Evolutionary conservation across 768 basidiomycete genomes (phyloP).

Genomic region (Leccinum disarticulatum): DNA sequence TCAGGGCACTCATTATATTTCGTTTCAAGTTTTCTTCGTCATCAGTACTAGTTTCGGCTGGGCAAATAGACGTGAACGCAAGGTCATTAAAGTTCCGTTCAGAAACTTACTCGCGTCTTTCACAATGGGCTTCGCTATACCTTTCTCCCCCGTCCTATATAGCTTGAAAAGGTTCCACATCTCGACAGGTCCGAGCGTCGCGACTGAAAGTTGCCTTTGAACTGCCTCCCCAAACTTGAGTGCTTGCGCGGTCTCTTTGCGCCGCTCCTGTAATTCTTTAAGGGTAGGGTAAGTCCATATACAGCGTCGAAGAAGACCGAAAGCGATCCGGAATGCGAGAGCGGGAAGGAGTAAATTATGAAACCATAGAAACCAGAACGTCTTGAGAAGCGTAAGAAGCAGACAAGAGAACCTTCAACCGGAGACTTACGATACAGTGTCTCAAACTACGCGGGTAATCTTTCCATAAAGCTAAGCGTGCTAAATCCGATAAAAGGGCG

Average conservation of each 20-base stretch:
- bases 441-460: constrained; percentile 44
- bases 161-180: constrained; percentile 52
- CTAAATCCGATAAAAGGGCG: constrained; percentile 40
- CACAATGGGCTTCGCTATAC: constrained; percentile 29
- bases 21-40: constrained; percentile 45
- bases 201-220: constrained; percentile 43
- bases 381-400: constrained; percentile 33
- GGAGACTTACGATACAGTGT: constrained; percentile 50
- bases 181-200: constrained; percentile 52
- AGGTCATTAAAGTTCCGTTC: neutral
- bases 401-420: neutral
- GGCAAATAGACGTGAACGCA: neutral
- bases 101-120: constrained; percentile 8
- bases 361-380: constrained; percentile 67
- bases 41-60: constrained; percentile 7
- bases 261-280: constrained; percentile 51
- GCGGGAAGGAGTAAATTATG: constrained; percentile 54
- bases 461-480: constrained; percentile 55
- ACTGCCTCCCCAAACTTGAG: constrained; percentile 52
- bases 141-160: constrained; percentile 38
- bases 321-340: constrained; percentile 47
- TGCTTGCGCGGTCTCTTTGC: constrained; percentile 48
- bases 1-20: constrained; percentile 39
- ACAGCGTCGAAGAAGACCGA: constrained; percentile 47
- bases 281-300: constrained; percentile 56